These are phyloP conservation scores for Adenanthera pavonina DNA, from an alignment of 306 rosid species.

Conservation along the genomic window DNA sequence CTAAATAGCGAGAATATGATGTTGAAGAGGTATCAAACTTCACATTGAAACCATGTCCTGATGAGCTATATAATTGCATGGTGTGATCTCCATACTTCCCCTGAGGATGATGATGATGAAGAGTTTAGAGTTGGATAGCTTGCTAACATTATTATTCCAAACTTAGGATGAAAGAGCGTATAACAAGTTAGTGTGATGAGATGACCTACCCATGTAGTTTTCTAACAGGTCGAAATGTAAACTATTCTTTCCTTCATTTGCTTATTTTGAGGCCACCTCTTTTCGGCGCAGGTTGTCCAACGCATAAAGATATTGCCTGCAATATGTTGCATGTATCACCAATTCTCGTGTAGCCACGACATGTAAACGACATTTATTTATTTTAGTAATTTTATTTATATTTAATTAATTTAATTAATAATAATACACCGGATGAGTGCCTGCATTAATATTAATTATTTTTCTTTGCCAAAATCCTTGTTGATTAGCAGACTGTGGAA, in stretches of 20 bases:
- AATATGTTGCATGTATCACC: no score
- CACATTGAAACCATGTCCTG: not conserved
- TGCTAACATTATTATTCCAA: conserved; percentile 14
- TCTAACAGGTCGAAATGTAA: not conserved
- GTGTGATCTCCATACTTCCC: conserved; percentile 28
- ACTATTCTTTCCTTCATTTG: conserved; percentile 16
- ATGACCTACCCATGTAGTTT: not conserved
- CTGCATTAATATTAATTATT: no score
- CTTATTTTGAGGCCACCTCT: conserved; percentile 5
- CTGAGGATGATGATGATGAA: conserved; percentile 1
- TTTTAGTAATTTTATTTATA: no score
- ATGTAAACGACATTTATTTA: no score
- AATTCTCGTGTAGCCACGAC: not conserved
- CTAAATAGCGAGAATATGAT: conserved; percentile 26
- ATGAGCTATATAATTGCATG: conserved; percentile 35
- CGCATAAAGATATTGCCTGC: not conserved
- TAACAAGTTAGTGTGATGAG: not conserved
- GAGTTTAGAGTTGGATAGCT: not conserved
- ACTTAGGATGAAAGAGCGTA: not conserved
- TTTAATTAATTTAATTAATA: no score
- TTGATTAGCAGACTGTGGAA: not conserved
- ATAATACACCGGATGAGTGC: no score
- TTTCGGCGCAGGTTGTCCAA: not conserved
- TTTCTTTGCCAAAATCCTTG: not conserved
- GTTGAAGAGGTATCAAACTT: conserved; percentile 18